Evolutionary conservation across 331 rosid genomes (phyloP).

Genomic region (Spiraea crenata): DNA sequence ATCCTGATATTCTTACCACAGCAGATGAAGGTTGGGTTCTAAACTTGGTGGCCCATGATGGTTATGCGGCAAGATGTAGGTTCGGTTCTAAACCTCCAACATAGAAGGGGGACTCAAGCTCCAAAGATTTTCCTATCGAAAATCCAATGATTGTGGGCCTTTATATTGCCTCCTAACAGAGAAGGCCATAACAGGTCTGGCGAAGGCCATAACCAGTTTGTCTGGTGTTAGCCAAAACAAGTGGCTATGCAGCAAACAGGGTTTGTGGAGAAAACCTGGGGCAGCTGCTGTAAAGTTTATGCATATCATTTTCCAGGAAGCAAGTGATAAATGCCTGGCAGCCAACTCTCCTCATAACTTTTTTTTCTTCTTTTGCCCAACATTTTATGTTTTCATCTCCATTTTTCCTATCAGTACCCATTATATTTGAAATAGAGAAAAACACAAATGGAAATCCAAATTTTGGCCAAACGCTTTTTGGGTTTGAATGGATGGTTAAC

Average conservation of each 20-base stretch:
- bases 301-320: not conserved
- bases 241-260: slow-evolving; percentile 23
- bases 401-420: not conserved
- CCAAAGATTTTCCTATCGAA: not conserved
- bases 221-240: not conserved
- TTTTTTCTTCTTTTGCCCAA: not conserved
- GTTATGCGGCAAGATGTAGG: slow-evolving; percentile 8
- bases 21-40: not conserved
- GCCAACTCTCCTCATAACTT: not conserved
- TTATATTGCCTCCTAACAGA: not conserved
- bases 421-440: not conserved
- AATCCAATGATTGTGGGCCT: not conserved
- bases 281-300: slow-evolving; percentile 15
- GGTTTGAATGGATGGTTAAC: not conserved
- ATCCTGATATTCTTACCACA: not conserved
- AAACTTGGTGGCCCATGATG: slow-evolving; percentile 7
- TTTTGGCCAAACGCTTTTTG: not conserved
- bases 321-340: not conserved
- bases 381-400: not conserved
- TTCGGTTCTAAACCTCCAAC: slow-evolving; percentile 4
- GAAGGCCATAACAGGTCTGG: not conserved
- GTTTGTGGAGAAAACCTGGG: slow-evolving; percentile 3
- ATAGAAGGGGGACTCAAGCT: not conserved
- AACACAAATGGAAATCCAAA: not conserved
- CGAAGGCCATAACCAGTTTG: not conserved